A percentile compares a stretch with the other conserved stretches of the same genome.
phyloP scores from a whole-genome alignment of 805 yeast genomes.

The Lachancea thermotolerans region DNA sequence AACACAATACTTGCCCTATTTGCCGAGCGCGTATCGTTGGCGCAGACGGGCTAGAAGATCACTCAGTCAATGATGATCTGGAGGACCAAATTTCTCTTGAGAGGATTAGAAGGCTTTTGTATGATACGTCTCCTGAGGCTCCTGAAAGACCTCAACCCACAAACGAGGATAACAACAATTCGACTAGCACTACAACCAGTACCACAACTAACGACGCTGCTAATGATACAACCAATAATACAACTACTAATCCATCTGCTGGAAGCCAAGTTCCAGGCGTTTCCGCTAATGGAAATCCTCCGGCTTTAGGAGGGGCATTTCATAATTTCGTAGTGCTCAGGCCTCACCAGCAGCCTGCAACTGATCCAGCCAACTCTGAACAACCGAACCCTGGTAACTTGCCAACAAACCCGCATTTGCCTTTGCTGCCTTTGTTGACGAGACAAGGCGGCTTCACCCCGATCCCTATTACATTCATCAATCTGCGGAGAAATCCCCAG shows the following conservation, averaged over 20 bases:
- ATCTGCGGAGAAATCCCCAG: slow-evolving; percentile 3
- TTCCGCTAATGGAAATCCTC: background rate
- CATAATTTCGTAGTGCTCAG: slow-evolving; percentile 4
- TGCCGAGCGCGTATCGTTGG: slow-evolving; percentile 58
- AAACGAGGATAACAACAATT: too few species aligned
- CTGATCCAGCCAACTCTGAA: background rate
- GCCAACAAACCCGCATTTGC: background rate
- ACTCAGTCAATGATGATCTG: slow-evolving; percentile 4
- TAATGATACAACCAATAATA: background rate
- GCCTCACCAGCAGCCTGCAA: slow-evolving; percentile 2
- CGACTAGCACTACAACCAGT: background rate
- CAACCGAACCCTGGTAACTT: background rate
- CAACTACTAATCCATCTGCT: background rate
- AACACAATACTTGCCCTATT: slow-evolving; percentile 74
- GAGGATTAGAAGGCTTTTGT: slow-evolving; percentile 18
- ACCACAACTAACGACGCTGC: background rate
- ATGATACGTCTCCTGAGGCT: slow-evolving; percentile 2
- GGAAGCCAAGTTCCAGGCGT: too few species aligned
- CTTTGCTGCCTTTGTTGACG: background rate
- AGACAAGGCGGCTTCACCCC: slow-evolving; percentile 4
- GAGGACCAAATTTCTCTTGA: slow-evolving; percentile 18
- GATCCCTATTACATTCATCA: slow-evolving; percentile 7
- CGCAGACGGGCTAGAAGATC: slow-evolving; percentile 10
- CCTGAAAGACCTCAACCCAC: too few species aligned
- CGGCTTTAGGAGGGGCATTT: slow-evolving; percentile 1